phyloP scores from a whole-genome alignment of 176 grass and related monocot species.

The Oryza glaberrima region DNA sequence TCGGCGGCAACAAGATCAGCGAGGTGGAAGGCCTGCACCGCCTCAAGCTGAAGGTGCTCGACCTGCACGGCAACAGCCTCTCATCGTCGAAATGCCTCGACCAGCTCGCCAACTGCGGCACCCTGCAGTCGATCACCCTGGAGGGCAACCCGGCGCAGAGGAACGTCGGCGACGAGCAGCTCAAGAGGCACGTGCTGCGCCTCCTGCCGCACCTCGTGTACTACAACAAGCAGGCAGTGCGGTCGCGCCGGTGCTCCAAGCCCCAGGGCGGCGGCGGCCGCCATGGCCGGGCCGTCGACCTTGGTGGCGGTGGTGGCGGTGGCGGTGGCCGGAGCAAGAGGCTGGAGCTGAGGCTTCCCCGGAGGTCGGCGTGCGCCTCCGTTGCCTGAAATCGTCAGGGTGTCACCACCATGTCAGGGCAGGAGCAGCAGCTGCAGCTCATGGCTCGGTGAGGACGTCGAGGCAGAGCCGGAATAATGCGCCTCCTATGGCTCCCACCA shows the following conservation, averaged over 20 bases:
- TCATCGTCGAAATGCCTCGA: slow-evolving; percentile 51
- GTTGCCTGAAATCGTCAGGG: not conserved
- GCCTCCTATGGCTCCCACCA: not conserved
- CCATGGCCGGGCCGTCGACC: slow-evolving; percentile 20
- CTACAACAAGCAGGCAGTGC: slow-evolving; percentile 49
- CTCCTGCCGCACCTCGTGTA: slow-evolving; percentile 52
- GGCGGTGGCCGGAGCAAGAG: not conserved
- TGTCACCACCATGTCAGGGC: not conserved
- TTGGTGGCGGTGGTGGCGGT: not conserved
- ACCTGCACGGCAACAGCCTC: slow-evolving; percentile 49
- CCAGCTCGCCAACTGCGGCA: slow-evolving; percentile 57
- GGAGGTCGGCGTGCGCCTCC: not conserved
- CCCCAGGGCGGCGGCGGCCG: slow-evolving; percentile 22
- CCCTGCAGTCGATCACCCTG: slow-evolving; percentile 52
- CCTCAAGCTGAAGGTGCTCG: slow-evolving; percentile 58
- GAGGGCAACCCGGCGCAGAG: slow-evolving; percentile 59
- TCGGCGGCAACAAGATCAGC: slow-evolving; percentile 64
- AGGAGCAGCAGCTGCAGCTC: not conserved
- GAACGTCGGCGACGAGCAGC: slow-evolving; percentile 57
- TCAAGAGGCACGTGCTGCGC: slow-evolving; percentile 46
- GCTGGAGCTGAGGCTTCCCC: slow-evolving; percentile 19
- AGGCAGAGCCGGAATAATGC: slow-evolving; percentile 21
- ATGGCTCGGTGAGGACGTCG: not conserved
- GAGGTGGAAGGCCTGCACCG: slow-evolving; percentile 66
- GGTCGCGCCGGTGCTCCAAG: slow-evolving; percentile 34